A percentile compares a stretch with the other conserved stretches of the same genome.
These are phyloP conservation scores for Ambrosia artemisiifolia DNA, from an alignment of 129 eudicot species.

Conservation along the genomic window DNA sequence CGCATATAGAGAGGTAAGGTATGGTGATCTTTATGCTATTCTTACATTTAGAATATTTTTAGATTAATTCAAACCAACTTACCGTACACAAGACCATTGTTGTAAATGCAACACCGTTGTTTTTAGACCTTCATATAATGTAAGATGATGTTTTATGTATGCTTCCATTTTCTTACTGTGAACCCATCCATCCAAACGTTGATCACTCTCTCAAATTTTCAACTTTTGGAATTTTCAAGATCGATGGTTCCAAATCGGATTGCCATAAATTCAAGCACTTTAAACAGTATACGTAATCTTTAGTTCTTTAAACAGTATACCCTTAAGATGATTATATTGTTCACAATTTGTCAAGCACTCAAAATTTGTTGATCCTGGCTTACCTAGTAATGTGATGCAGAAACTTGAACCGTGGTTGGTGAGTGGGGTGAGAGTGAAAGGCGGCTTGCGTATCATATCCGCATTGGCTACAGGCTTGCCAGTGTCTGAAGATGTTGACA, in stretches of 20 bases:
- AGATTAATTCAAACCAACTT: background rate
- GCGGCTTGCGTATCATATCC: constrained; percentile 56
- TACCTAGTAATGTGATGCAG: constrained; percentile 34
- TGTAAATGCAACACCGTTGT: background rate
- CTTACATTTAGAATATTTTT: constrained; percentile 6
- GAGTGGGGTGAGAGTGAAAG: constrained; percentile 52
- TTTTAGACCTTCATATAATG: background rate
- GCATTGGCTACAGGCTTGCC: constrained; percentile 81
- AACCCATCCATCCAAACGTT: background rate
- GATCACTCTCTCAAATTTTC: background rate
- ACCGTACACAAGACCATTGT: background rate
- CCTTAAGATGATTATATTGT: too few relatives aligned
- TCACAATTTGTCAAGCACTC: too few relatives aligned
- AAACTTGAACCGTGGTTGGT: constrained; percentile 89
- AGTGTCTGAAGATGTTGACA: constrained; percentile 53
- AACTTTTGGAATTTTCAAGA: background rate
- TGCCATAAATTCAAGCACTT: background rate
- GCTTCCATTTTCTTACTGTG: background rate
- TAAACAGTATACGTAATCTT: background rate
- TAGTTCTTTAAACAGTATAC: too few relatives aligned
- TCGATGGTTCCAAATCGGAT: background rate
- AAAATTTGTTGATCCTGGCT: too few relatives aligned
- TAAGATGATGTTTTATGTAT: background rate
- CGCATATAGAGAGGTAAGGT: constrained; percentile 68
- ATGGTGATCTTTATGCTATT: constrained; percentile 20